Base-by-base conservation (phyloP, 169 alveolate species). In the Cryptosporidium muris region DNA sequence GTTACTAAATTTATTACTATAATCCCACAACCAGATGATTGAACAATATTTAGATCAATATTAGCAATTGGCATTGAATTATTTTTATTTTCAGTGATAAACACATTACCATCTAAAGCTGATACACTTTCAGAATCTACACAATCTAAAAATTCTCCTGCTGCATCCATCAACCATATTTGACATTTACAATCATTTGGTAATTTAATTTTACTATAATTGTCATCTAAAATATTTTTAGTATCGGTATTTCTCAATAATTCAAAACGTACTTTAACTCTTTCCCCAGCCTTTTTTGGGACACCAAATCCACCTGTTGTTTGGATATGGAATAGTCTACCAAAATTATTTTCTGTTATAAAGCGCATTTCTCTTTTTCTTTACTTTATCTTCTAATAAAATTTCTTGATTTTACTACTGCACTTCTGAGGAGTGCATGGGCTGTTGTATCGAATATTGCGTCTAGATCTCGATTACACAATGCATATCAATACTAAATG, bases 111-210 rank as follows among this genome's bases (percentile, higher is more conserved):
- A 34, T 74, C 68, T 9, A 74, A 63, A 16, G 68, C 67, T 43
- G 85, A 60, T 4, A 58, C 2, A 8, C 51, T 68, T 58, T 66
- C 34, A 2, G 47, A 56, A 12, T 25, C 9, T 2, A 74, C 85
- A 42, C 66, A 54, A 64, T 74, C 85, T 43, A 74, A 58, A 58
- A 74, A 74, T 62, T 74, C 85, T 2, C 85, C 85, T 4, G 60
- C n/a, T 3, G 64, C 51, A 60, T 74, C 85, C 85, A 74, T 74
- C 63, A 74, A 14, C 85, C 85, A 74, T 45, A 74, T 51, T 25
- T 60, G 54, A 34, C 85, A 74, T 11, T 58, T 74, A 48, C 54
- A 12, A 60, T 74, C 85, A 0, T n/a, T 68, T 12, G 85, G 68
- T 1, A 58, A 51, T 52, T 74, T 74, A 66, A 66, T 58, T 7